A percentile compares a stretch with the other conserved stretches of the same genome.
phyloP scores from a whole-genome alignment of 169 alveolate species.

The Cystoisospora suis region DNA sequence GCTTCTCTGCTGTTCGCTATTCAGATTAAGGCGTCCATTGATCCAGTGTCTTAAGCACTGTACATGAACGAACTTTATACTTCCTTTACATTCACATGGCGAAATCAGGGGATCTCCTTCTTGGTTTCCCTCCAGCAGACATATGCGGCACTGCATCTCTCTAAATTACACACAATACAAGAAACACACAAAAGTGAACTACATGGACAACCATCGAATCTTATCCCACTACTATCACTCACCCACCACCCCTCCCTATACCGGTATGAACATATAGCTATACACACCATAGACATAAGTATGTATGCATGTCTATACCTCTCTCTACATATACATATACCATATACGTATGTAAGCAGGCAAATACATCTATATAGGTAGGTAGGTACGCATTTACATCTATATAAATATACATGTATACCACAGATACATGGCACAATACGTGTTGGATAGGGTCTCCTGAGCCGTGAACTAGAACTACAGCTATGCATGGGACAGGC shows the following conservation, averaged over 20 bases:
- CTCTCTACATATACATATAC: background rate
- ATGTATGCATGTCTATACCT: background rate
- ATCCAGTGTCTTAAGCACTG: slow-evolving; percentile 95
- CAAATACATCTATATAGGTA: background rate
- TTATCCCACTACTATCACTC: background rate
- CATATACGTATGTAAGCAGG: background rate
- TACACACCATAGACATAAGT: background rate
- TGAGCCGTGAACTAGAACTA: no score
- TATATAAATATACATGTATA: background rate
- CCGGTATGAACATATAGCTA: background rate
- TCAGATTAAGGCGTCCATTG: slow-evolving; percentile 84
- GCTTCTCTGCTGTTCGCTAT: slow-evolving; percentile 48
- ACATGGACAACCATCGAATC: background rate
- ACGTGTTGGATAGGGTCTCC: background rate
- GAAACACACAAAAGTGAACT: background rate
- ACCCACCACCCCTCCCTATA: background rate
- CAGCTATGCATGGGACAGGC: no score
- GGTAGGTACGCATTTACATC: background rate
- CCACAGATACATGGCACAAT: background rate
- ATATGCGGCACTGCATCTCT: slow-evolving; percentile 89
- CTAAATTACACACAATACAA: background rate
- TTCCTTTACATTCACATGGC: slow-evolving; percentile 96
- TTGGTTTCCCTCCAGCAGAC: slow-evolving; percentile 89
- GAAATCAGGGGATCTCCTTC: slow-evolving; percentile 92
- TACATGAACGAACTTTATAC: slow-evolving; percentile 91